phyloP scores from a whole-genome alignment of 2,329 filamentous ascomycete genomes.

The Ophiostoma fasciatum region DNA sequence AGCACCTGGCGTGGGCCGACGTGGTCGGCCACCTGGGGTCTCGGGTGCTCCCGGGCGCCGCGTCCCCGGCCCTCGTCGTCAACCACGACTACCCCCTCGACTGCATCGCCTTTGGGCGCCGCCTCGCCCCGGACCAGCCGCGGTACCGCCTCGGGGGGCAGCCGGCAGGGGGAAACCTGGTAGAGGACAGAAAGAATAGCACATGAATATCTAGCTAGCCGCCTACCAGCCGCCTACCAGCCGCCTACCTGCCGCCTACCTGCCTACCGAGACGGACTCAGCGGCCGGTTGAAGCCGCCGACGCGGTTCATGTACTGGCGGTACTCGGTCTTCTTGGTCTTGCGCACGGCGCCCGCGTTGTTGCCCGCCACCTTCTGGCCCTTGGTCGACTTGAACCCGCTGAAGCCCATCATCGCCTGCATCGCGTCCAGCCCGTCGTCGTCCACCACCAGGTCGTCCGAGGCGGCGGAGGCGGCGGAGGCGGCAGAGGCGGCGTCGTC shows the following conservation, averaged over 20 bases:
- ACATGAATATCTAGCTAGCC: too few species aligned
- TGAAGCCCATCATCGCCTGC: constrained; percentile 82
- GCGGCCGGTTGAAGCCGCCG: constrained; percentile 67
- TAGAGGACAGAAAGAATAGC: background rate
- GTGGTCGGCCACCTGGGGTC: constrained; percentile 40
- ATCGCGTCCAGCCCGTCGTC: constrained; percentile 61
- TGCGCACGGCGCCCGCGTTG: constrained; percentile 64
- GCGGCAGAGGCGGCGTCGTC: constrained; percentile 22
- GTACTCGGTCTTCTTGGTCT: constrained; percentile 91
- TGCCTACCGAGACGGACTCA: constrained; percentile 41
- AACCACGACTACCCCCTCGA: constrained; percentile 56
- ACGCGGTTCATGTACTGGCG: constrained; percentile 91
- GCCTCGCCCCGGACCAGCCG: constrained; percentile 43
- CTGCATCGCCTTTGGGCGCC: constrained; percentile 41
- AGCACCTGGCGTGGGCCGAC: constrained; percentile 46
- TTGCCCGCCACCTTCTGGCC: constrained; percentile 81
- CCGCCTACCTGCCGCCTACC: background rate
- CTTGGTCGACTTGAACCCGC: constrained; percentile 73
- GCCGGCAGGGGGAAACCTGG: constrained; percentile 12
- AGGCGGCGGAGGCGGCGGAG: too few species aligned
- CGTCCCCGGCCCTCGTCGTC: constrained; percentile 34
- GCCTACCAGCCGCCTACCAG: too few species aligned
- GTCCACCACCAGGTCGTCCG: constrained; percentile 35
- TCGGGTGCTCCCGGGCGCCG: constrained; percentile 1
- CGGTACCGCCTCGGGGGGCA: constrained; percentile 45